Conservation (phyloP, 1,284 basidiomycete species). For the Meripilus lineatus region DNA sequence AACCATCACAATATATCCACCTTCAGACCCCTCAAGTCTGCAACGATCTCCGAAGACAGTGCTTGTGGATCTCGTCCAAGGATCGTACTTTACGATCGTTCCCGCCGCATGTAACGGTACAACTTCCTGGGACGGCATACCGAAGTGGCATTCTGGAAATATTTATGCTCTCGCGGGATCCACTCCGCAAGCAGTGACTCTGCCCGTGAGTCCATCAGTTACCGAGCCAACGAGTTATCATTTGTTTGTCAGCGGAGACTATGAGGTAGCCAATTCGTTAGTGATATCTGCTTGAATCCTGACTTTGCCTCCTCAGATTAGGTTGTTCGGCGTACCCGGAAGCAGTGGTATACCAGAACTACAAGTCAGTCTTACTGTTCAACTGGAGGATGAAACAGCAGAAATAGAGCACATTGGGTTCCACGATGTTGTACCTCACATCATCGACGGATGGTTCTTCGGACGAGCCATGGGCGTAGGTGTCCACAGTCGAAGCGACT, state of each 20-base stretch:
- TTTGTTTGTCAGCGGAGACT: slow-evolving; percentile 61
- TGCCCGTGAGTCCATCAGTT: slow-evolving; percentile 42
- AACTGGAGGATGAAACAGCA: slow-evolving; percentile 28
- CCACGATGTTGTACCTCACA: slow-evolving; percentile 55
- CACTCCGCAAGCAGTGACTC: slow-evolving; percentile 41
- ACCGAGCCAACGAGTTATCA: slow-evolving; percentile 43
- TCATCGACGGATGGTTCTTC: slow-evolving; percentile 65
- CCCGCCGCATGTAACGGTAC: slow-evolving; percentile 32
- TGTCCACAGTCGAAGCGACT: slow-evolving; percentile 45
- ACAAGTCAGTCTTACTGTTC: slow-evolving; percentile 41
- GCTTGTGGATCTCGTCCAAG: slow-evolving; percentile 48
- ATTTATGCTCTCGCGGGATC: slow-evolving; percentile 59
- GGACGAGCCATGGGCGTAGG: slow-evolving; percentile 63
- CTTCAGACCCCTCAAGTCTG: slow-evolving; percentile 16
- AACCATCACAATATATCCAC: slow-evolving; percentile 51
- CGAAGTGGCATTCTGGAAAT: slow-evolving; percentile 70
- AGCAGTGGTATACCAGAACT: slow-evolving; percentile 44
- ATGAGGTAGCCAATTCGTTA: slow-evolving; percentile 48
- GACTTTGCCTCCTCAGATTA: slow-evolving; percentile 43
- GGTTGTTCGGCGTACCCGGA: slow-evolving; percentile 72
- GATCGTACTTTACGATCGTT: slow-evolving; percentile 63
- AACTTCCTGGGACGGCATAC: slow-evolving; percentile 23
- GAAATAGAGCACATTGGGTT: slow-evolving; percentile 33
- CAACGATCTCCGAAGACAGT: slow-evolving; percentile 22
- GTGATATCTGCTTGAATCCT: slow-evolving; percentile 4